Evolutionary conservation across 139 green algal species (phyloP).

Genomic region (Dunaliella primolecta): DNA sequence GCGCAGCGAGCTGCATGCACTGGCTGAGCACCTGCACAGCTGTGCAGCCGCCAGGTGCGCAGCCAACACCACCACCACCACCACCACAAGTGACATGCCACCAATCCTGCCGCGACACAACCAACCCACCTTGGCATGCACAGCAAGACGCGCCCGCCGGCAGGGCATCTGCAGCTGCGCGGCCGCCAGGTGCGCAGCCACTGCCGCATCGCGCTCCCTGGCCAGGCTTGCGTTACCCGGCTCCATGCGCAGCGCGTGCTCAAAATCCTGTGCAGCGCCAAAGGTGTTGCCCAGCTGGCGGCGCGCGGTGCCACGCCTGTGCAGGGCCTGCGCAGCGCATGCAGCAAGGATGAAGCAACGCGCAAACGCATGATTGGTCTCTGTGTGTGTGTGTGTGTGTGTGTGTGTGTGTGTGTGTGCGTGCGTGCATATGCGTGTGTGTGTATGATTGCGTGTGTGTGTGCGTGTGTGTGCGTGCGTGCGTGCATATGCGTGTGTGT

Average conservation of each 20-base stretch:
- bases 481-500: too few relatives aligned
- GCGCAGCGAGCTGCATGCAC: background rate
- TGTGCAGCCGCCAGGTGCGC: constrained; percentile 9
- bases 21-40: constrained; percentile 1
- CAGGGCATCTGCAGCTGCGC: constrained; percentile 9
- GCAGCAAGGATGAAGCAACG: too few relatives aligned
- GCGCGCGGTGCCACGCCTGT: constrained; percentile 56
- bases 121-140: background rate
- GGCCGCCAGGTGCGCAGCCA: constrained; percentile 15
- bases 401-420: too few relatives aligned
- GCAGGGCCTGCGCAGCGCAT: constrained; percentile 44
- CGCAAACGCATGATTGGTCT: too few relatives aligned
- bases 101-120: too few relatives aligned
- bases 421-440: too few relatives aligned
- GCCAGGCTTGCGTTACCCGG: constrained; percentile 51
- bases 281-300: constrained; percentile 39
- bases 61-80: too few relatives aligned
- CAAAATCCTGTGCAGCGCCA: constrained; percentile 62
- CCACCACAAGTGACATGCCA: too few relatives aligned
- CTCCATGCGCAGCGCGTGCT: constrained; percentile 62
- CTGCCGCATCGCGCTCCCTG: constrained; percentile 38
- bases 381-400: too few relatives aligned
- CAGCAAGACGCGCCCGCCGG: background rate
- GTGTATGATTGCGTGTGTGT: too few relatives aligned
- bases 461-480: too few relatives aligned